These are phyloP conservation scores for Ceratocystis smalleyi DNA, from an alignment of 2,329 filamentous ascomycete species.

Conservation along the genomic window DNA sequence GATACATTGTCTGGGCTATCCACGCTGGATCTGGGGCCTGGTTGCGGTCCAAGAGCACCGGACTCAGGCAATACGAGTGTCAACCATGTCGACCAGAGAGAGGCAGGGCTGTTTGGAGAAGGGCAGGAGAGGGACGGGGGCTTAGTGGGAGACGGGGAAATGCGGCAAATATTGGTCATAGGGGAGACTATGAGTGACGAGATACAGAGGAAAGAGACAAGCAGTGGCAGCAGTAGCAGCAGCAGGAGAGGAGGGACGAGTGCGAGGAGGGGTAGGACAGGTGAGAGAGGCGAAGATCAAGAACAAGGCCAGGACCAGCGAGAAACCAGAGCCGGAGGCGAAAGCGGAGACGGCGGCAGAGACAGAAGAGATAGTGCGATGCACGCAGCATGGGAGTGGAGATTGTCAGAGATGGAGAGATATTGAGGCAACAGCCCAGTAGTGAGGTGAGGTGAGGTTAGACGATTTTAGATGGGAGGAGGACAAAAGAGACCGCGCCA, in stretches of 20 bases:
- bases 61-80: not conserved
- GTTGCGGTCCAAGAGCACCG: not conserved
- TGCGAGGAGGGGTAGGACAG: not conserved
- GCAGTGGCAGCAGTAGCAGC: not conserved
- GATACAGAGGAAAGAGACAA: not conserved
- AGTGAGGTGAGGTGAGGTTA: not conserved
- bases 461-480: not conserved
- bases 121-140: not conserved
- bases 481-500: not conserved
- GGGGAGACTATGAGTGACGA: not conserved
- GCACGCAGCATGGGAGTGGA: not conserved
- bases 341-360: not conserved
- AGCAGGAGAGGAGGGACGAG: not conserved
- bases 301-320: not conserved
- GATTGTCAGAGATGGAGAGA: not conserved
- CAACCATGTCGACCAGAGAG: not conserved
- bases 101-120: not conserved
- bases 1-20: not conserved
- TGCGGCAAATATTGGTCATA: not conserved
- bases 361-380: not conserved
- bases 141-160: not conserved
- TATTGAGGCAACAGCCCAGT: not conserved
- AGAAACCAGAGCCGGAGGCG: not conserved
- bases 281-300: not conserved
- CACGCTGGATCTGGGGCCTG: not conserved